A percentile compares a stretch with the other conserved stretches of the same genome.
Conservation (phyloP, 1,284 basidiomycete species). For the Apiotrichum gamsii region DNA sequence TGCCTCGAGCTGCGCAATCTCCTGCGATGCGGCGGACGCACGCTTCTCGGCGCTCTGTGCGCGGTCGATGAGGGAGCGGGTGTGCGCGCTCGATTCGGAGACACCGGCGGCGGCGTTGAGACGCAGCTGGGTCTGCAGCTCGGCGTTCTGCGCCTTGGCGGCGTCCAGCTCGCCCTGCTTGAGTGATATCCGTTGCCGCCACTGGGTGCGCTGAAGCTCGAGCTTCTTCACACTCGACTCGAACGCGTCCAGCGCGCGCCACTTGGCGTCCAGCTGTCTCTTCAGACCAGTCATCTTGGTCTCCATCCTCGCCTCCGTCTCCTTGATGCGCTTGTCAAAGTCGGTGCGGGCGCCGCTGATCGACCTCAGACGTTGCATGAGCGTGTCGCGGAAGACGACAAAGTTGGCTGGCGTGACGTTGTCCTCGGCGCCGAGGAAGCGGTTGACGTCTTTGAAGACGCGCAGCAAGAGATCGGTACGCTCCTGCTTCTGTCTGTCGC, state of each 20-base stretch:
- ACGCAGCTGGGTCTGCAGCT: slow-evolving; percentile 53
- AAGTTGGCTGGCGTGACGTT: slow-evolving; percentile 62
- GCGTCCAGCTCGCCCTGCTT: slow-evolving; percentile 88
- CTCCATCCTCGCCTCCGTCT: slow-evolving; percentile 57
- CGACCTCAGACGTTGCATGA: slow-evolving; percentile 77
- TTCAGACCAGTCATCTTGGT: slow-evolving; percentile 58
- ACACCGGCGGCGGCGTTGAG: slow-evolving; percentile 46
- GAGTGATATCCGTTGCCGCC: slow-evolving; percentile 71
- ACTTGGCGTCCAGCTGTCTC: slow-evolving; percentile 78
- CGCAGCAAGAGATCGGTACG: slow-evolving; percentile 83
- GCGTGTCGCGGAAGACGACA: slow-evolving; percentile 76
- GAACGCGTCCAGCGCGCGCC: slow-evolving; percentile 90
- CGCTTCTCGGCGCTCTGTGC: slow-evolving; percentile 76
- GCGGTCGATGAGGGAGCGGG: slow-evolving; percentile 63
- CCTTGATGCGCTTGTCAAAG: slow-evolving; percentile 80
- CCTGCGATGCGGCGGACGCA: slow-evolving; percentile 70
- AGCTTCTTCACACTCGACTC: slow-evolving; percentile 79
- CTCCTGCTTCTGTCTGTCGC: slow-evolving; percentile 84
- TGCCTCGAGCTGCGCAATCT: slow-evolving; percentile 73
- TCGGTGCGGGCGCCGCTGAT: slow-evolving; percentile 75
- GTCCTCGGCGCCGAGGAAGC: slow-evolving; percentile 67
- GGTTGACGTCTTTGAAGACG: slow-evolving; percentile 92
- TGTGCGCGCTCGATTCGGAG: slow-evolving; percentile 51
- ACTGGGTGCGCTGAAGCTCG: slow-evolving; percentile 73
- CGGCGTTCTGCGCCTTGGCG: slow-evolving; percentile 68